Evolutionary conservation across 305 asterid genomes (phyloP).

Genomic region (Ajuga reptans): DNA sequence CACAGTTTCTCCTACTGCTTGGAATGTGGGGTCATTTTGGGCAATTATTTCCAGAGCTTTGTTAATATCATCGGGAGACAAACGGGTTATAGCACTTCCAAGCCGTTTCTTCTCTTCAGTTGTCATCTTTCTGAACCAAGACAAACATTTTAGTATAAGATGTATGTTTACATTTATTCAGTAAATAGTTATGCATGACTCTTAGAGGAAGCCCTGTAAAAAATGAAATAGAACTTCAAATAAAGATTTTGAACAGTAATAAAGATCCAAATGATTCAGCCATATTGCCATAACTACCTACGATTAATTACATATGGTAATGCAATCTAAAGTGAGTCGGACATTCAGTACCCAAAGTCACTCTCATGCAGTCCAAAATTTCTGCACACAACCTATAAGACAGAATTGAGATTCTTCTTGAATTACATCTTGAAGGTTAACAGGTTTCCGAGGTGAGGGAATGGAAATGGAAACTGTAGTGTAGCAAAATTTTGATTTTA

Average conservation of each 20-base stretch:
- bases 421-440: too few relatives aligned
- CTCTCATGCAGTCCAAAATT: background rate
- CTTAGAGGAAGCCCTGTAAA: background rate
- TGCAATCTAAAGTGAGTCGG: background rate
- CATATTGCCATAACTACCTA: background rate
- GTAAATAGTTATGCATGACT: too few relatives aligned
- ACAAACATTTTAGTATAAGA: background rate
- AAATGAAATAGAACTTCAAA: background rate
- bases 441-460: too few relatives aligned
- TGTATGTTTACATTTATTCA: too few relatives aligned
- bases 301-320: background rate
- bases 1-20: slow-evolving; percentile 49
- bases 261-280: background rate
- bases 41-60: slow-evolving; percentile 66
- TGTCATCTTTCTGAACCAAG: slow-evolving; percentile 59
- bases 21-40: slow-evolving; percentile 54
- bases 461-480: too few relatives aligned
- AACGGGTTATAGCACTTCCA: slow-evolving; percentile 54
- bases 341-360: background rate
- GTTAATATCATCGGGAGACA: slow-evolving; percentile 70
- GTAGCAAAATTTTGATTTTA: too few relatives aligned
- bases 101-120: slow-evolving; percentile 75
- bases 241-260: background rate
- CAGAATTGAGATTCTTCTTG: too few relatives aligned
- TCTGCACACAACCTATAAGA: background rate